phyloP scores from a whole-genome alignment of 1,284 basidiomycete genomes.

The Trametes pubescens region DNA sequence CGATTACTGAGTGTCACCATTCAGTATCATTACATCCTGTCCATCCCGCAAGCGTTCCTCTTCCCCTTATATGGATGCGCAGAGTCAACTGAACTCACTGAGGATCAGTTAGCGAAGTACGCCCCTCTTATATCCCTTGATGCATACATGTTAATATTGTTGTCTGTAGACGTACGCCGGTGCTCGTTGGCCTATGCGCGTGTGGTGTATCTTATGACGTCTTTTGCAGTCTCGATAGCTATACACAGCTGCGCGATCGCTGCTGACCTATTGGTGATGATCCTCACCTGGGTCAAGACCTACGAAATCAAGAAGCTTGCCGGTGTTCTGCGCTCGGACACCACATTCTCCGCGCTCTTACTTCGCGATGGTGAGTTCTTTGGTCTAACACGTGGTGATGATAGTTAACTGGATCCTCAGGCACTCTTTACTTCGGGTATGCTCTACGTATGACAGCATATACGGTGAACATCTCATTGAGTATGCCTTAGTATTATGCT shows the following conservation, averaged over 20 bases:
- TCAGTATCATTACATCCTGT: constrained; percentile 25
- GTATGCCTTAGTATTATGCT: constrained; percentile 14
- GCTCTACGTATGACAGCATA: background rate
- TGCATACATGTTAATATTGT: background rate
- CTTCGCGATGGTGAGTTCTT: constrained; percentile 23
- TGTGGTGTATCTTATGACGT: background rate
- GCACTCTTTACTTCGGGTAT: constrained; percentile 30
- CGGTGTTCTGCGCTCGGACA: background rate
- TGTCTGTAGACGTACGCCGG: constrained; percentile 3
- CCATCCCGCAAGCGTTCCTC: constrained; percentile 14
- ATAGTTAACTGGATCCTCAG: background rate
- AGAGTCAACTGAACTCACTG: constrained; percentile 6
- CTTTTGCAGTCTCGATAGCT: constrained; percentile 13
- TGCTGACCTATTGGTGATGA: constrained; percentile 26
- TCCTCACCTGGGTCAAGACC: constrained; percentile 30
- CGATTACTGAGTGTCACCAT: background rate
- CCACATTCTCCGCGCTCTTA: constrained; percentile 19
- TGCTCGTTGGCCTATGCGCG: background rate
- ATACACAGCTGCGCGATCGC: constrained; percentile 25
- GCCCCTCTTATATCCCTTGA: background rate
- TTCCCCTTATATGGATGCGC: constrained; percentile 26
- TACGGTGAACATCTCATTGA: background rate
- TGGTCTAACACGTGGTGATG: too few species aligned
- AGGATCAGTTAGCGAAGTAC: constrained; percentile 17
- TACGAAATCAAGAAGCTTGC: constrained; percentile 24